Base-by-base conservation (phyloP, 2,329 filamentous ascomycete species). In the Diaporthe ilicicola region DNA sequence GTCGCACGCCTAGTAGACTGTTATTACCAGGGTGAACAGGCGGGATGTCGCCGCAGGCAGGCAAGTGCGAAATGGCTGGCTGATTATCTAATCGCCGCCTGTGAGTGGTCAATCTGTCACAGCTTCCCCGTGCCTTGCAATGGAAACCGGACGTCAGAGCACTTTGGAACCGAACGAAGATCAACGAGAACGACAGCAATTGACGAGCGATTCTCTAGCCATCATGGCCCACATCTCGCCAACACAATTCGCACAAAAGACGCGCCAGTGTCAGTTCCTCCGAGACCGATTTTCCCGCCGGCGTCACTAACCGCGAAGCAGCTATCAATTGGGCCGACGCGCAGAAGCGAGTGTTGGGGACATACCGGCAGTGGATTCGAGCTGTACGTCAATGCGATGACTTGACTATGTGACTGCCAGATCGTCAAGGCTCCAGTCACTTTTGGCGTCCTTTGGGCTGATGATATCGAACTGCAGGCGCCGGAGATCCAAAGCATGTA, bases 401-500 rank as follows among this genome's bases (percentile, higher is more conserved):
- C 6, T 7, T 22, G n/a, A 55, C 65, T 4, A 34, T 27, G 24
- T n/a, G 54, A 62, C 54, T 15, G 34, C 27, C 24, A 29, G 17
- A 15, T 22, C 19, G 19, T 27, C 8, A 29, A 12, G 19, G 22
- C 42, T 44, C 5, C 48, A 15, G 3, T 44, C n/a, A n/a, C 22
- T 22, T 12, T 22, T 3, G 24, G 15, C 6, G 27, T 39, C 8
- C 12, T 22, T 8, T 10, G 24, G 66, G 53, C 73, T 73, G 39
- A 73, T 48, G 48, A 56, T 50, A 67, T 67, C 54, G 55, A 15
- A 10, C 44, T 8, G 39, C 81, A 99, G 96, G 94, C 94, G 50
- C 95, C 96, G 73, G 95, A 98, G 82, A 95, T 99, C 80, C 96
- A 98, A 83, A 93, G 91, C 73, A 97, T 98, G 94, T 99, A 99